These are phyloP conservation scores for Allium fistulosum DNA, from an alignment of 106 monocot species.

Conservation along the genomic window DNA sequence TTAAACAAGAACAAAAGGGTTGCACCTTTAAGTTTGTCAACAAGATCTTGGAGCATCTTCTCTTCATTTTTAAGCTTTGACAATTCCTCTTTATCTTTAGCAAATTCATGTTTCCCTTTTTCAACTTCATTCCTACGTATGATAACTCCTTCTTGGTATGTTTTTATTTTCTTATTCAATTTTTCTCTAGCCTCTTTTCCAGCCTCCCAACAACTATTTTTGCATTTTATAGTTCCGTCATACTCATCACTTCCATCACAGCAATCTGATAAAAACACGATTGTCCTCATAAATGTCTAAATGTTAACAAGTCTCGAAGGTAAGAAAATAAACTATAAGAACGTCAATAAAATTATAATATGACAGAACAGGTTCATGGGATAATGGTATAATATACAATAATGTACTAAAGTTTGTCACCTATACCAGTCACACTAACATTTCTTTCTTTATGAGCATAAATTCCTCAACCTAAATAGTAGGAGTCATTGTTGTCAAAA, in stretches of 20 bases:
- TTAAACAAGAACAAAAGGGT: constrained; percentile 1
- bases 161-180: constrained; percentile 81
- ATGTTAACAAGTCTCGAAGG: too few relatives aligned
- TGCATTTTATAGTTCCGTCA: constrained; percentile 44
- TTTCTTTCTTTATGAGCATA: too few relatives aligned
- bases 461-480: too few relatives aligned
- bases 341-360: too few relatives aligned
- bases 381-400: too few relatives aligned
- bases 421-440: too few relatives aligned
- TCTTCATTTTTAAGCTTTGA: constrained; percentile 75
- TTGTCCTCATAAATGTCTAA: too few relatives aligned
- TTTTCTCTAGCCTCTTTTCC: constrained; percentile 86
- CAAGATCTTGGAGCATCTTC: constrained; percentile 70
- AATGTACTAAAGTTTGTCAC: too few relatives aligned
- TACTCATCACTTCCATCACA: constrained; percentile 99
- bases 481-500: too few relatives aligned
- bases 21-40: constrained; percentile 84
- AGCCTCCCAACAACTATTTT: constrained; percentile 98
- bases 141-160: constrained; percentile 52
- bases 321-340: too few relatives aligned
- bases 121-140: constrained; percentile 63
- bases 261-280: constrained; percentile 50
- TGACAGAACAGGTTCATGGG: too few relatives aligned
- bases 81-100: constrained; percentile 80
- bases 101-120: constrained; percentile 68